These are phyloP conservation scores for Paramecium primaurelia DNA, from an alignment of 73 alveolate genomes.

Conservation along the genomic window DNA sequence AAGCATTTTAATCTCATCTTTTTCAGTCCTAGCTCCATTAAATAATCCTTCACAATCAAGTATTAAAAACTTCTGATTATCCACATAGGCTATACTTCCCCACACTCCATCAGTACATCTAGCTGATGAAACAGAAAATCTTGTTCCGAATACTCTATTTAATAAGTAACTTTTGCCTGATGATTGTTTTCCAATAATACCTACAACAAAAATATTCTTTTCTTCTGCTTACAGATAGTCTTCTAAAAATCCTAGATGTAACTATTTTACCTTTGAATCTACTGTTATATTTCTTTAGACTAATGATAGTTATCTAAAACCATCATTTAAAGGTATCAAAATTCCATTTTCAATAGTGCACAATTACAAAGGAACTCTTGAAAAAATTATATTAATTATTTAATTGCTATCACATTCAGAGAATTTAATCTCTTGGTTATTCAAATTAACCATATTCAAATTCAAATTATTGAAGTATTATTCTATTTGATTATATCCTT, in stretches of 20 bases:
- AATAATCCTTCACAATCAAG: conserved; percentile 79
- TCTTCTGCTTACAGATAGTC: neutral
- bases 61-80: conserved; percentile 30
- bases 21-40: conserved; percentile 65
- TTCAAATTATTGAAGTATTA: neutral
- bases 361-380: neutral
- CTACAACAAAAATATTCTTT: neutral
- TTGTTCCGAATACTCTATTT: conserved; percentile 75
- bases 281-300: neutral
- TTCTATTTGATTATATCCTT: neutral
- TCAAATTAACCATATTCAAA: neutral
- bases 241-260: neutral
- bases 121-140: conserved; percentile 73
- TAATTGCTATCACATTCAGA: neutral
- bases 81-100: conserved; percentile 50
- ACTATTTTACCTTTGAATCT: neutral
- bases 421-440: neutral
- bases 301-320: neutral
- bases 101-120: conserved; percentile 86
- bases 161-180: conserved; percentile 74
- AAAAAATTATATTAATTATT: neutral
- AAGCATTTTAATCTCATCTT: conserved; percentile 69
- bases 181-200: conserved; percentile 60
- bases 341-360: neutral
- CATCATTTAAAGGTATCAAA: neutral